Evolutionary conservation across 2,329 filamentous ascomycete genomes (phyloP).

Genomic region (Cercospora brassicicola): DNA sequence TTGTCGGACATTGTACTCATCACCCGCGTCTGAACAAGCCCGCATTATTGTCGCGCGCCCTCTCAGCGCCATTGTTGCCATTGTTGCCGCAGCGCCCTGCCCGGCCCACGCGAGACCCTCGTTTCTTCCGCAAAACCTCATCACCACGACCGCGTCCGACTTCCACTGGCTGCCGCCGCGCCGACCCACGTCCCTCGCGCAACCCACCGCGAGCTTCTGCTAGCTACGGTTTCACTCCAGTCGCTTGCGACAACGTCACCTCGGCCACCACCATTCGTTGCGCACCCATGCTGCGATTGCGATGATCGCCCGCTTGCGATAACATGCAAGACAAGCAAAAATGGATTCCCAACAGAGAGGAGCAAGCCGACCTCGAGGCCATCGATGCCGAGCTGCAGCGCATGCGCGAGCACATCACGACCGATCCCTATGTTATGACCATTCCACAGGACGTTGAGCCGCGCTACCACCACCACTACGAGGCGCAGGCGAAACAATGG

Average conservation of each 20-base stretch:
- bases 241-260: neutral
- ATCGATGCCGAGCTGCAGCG: conserved; percentile 47
- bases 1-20: neutral
- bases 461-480: conserved; percentile 46
- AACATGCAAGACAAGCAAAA: conserved; percentile 17
- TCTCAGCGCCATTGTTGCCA: neutral
- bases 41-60: neutral
- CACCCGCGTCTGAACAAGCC: neutral
- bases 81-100: neutral
- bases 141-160: neutral
- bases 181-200: neutral
- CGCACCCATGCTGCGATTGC: conserved; percentile 3
- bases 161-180: neutral
- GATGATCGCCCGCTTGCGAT: conserved; percentile 4
- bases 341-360: conserved; percentile 29
- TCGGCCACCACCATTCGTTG: neutral
- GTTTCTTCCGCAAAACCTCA: neutral
- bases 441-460: conserved; percentile 48
- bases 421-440: conserved; percentile 50
- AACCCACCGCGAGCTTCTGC: neutral
- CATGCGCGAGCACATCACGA: conserved; percentile 46
- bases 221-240: neutral
- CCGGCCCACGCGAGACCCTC: neutral
- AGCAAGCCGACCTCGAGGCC: conserved; percentile 40
- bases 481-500: conserved; percentile 44